These are phyloP conservation scores for Fusarium duplospermum DNA, from an alignment of 2,329 filamentous ascomycete genomes.

Conservation along the genomic window DNA sequence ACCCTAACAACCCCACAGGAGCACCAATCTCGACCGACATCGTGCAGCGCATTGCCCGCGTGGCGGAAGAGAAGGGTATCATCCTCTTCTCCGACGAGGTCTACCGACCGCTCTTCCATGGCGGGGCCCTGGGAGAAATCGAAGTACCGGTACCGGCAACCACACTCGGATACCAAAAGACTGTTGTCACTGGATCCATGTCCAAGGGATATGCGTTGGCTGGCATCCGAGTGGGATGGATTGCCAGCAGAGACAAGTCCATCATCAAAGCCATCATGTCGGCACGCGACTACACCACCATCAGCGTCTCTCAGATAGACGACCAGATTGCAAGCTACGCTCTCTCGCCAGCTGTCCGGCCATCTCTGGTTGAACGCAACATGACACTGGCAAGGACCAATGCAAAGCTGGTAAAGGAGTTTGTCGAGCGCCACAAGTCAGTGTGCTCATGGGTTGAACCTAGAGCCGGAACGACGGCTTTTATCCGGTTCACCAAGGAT, in stretches of 20 bases:
- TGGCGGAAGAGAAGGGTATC: conserved; percentile 73
- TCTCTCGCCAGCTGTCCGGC: conserved; percentile 62
- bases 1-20: conserved; percentile 87
- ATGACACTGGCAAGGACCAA: conserved; percentile 74
- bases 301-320: conserved; percentile 85
- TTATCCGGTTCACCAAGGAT: conserved; percentile 74
- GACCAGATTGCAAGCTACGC: conserved; percentile 83
- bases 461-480: conserved; percentile 82
- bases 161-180: conserved; percentile 76
- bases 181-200: conserved; percentile 81
- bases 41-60: conserved; percentile 69
- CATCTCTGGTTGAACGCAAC: conserved; percentile 64
- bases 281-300: conserved; percentile 85
- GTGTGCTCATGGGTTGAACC: conserved; percentile 79
- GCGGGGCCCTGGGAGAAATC: conserved; percentile 59
- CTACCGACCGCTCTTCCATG: conserved; percentile 85
- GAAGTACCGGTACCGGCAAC: conserved; percentile 72
- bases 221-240: conserved; percentile 86
- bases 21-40: conserved; percentile 72
- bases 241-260: conserved; percentile 72
- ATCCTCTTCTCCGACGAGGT: conserved; percentile 83
- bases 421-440: conserved; percentile 72
- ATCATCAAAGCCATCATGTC: conserved; percentile 73
- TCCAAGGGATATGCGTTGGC: conserved; percentile 88
- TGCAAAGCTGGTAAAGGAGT: conserved; percentile 72